These are phyloP conservation scores for Akanthomyces dipterigenus DNA, from an alignment of 2,329 filamentous ascomycete species.

Conservation along the genomic window DNA sequence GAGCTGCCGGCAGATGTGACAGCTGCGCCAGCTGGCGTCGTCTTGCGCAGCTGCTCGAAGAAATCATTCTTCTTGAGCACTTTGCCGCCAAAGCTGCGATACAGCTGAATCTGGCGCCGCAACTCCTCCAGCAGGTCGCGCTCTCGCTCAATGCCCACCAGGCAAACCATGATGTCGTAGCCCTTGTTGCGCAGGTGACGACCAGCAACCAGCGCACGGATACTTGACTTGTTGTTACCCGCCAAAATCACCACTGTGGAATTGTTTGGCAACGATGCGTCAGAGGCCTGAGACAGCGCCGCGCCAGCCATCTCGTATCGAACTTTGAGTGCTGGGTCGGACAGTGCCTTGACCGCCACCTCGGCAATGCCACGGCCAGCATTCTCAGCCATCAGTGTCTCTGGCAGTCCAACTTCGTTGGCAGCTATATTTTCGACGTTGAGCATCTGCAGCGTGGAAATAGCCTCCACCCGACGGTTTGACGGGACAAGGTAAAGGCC, in stretches of 20 bases:
- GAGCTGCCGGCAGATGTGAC: conserved; percentile 30
- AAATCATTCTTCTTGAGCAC: conserved; percentile 57
- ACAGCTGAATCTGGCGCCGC: conserved; percentile 73
- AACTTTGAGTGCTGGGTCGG: conserved; percentile 53
- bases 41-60: conserved; percentile 51
- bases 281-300: conserved; percentile 18
- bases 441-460: conserved; percentile 76
- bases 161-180: conserved; percentile 71
- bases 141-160: conserved; percentile 79
- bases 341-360: conserved; percentile 64
- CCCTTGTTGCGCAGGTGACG: conserved; percentile 82
- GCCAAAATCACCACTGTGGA: conserved; percentile 67
- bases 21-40: conserved; percentile 25
- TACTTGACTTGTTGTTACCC: conserved; percentile 88
- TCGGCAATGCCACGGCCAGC: conserved; percentile 84
- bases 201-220: conserved; percentile 75
- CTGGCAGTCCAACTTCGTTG: conserved; percentile 76
- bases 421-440: conserved; percentile 89
- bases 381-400: conserved; percentile 89
- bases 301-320: conserved; percentile 39
- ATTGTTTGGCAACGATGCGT: conserved; percentile 23
- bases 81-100: conserved; percentile 74
- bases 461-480: conserved; percentile 52
- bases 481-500: conserved; percentile 50
- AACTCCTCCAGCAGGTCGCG: conserved; percentile 74